Evolutionary conservation across 164 flowering plant species (phyloP), one percentile per base, ranked within the genome.

Genomic region (Akebia trifoliata): DNA sequence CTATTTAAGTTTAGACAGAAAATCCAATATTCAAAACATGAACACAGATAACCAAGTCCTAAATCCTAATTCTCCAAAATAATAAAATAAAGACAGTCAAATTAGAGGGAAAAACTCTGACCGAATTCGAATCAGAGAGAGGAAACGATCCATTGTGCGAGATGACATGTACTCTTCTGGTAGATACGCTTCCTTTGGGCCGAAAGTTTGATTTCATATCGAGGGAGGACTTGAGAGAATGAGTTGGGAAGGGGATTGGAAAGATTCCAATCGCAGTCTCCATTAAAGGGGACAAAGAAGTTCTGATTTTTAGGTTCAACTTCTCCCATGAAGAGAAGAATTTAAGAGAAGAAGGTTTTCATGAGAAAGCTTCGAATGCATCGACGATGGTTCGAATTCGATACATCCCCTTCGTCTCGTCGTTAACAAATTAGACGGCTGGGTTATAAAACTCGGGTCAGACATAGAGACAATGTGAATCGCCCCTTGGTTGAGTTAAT

Each of bases 101-200:
- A 30, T 17, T n/a, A 37, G 10, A 31, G 11, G 30, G 12, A 17
- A 30, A 62, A n/a, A 22, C 24, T 56, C 73, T 58, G 15, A 75
- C 82, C 72, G 48, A 44, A 50, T 49, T 46, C 11, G 70, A 69
- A 60, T 52, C 37, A 50, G 68, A 74, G 45, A 10, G 25, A 50
- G 72, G 46, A 74, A 51, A 61, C 45, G 68, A 64, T 29, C 76
- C 72, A 24, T 67, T 72, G 10, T 50, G 52, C 28, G 60, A 54
- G 50, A 45, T 30, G 28, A 71, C 68, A 39, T 12, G 37, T 28
- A 69, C 37, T 55, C 50, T 44, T 6, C n/a, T 30, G 54, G 25
- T 46, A 55, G 63, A 17, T 30, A 30, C 34, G 47, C 55, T 57
- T 42, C 68, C 54, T 35, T 40, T 50, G 55, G 64, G 54, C 20